Base-by-base conservation (phyloP, 495 filamentous ascomycete genomes). In the Daldinia concentrica region DNA sequence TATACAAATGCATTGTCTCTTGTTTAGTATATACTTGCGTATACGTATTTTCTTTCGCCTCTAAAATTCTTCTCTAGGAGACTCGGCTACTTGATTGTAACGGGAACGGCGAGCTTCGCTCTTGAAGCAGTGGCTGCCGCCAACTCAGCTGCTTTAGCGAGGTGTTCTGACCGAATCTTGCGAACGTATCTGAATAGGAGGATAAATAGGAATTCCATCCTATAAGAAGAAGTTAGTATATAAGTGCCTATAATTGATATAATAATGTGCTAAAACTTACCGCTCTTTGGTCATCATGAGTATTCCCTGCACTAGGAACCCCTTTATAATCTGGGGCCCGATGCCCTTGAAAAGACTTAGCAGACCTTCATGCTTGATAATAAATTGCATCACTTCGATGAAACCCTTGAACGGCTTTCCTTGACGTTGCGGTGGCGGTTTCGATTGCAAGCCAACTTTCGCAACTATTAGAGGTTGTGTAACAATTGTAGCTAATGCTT, bases 251-350 rank as follows among this genome's bases (percentile, higher is more conserved):
- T 39, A 57, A 12, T 48, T 0, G 14, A 32, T n/a, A 22, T 54
- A 60, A 30, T 34, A 17, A 15, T 58, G 36, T 37, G 29, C 36
- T 30, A 4, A 19, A 32, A 79, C 88, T 67, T 86, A 96, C 93
- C 93, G 88, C 81, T 99, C 96, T 83, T 99, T 99, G 4, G 93
- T 97, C 95, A 98, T 99, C 95, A 99, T 99, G 26, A 99, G 82
- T 55, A 98, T 83, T 59, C 95, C 95, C 76, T 99, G 95, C 5
- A 99, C 95, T 51, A 98, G 74, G 50, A 99, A 81, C 17, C 96
- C 95, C 80, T 99, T 99, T 52, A 91, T 74, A 56, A 99, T 90
- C 78, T 99, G 95, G 0, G 95, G 95, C 0, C 90, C 95, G 77
- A 99, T 97, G 24, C 95, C 95, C 83, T 98, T 99, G 85, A 98